Percentiles rank a stretch among this genome's conserved stretches.
phyloP scores from a whole-genome alignment of 495 filamentous ascomycete genomes.

The Pyrenula massariospora region DNA sequence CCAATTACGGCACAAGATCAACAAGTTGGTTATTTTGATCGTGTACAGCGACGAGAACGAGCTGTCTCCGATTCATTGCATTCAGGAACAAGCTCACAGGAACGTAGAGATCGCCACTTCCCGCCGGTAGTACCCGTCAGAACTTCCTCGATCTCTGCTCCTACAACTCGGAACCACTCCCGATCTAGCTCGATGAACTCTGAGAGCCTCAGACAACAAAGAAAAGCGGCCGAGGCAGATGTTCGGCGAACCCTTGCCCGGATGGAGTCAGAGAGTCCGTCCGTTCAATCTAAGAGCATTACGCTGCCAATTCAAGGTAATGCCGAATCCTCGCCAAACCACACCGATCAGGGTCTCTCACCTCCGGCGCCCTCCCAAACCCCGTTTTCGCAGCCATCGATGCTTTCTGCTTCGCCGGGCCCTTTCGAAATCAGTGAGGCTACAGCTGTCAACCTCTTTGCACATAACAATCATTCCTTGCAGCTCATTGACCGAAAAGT shows the following conservation, averaged over 20 bases:
- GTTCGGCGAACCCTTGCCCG: neutral
- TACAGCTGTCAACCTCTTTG: constrained; percentile 68
- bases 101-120: constrained; percentile 15
- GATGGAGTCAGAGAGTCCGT: constrained; percentile 1
- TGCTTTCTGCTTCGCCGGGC: constrained; percentile 38
- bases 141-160: constrained; percentile 58
- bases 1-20: constrained; percentile 22
- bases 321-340: neutral
- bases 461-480: constrained; percentile 77
- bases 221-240: constrained; percentile 12
- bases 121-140: constrained; percentile 49
- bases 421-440: constrained; percentile 57
- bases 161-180: constrained; percentile 56
- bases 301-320: neutral
- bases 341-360: neutral
- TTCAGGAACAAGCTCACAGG: constrained; percentile 6
- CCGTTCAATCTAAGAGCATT: neutral
- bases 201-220: constrained; percentile 52
- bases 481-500: constrained; percentile 62
- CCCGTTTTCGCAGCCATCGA: constrained; percentile 23
- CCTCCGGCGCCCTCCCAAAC: neutral
- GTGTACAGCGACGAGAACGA: constrained; percentile 18
- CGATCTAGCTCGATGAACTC: constrained; percentile 55
- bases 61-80: constrained; percentile 28
- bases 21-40: constrained; percentile 21